Evolutionary conservation across 1,139 yeast genomes (phyloP).

Genomic region (Protomyces pachydermus): DNA sequence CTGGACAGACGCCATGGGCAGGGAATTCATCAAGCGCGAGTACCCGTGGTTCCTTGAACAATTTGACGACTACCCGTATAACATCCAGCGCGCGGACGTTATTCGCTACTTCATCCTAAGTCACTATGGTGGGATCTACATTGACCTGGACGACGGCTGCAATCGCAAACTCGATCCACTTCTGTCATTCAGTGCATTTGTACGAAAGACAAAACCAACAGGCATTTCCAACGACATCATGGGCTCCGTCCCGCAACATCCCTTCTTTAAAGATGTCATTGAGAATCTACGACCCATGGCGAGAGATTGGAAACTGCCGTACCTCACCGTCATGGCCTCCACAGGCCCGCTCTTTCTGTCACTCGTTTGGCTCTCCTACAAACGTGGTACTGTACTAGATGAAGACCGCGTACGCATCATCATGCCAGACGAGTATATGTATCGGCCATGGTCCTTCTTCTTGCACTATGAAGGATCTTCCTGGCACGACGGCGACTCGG

Average conservation of each 20-base stretch:
- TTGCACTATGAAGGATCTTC: constrained; percentile 34
- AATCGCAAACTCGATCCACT: constrained; percentile 70
- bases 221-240: constrained; percentile 90
- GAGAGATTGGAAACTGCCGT: constrained; percentile 70
- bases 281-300: constrained; percentile 56
- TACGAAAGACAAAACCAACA: constrained; percentile 80
- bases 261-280: constrained; percentile 70
- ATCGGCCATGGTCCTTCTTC: constrained; percentile 33
- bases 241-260: constrained; percentile 85
- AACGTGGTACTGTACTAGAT: constrained; percentile 30
- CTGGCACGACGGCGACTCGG: constrained; percentile 36
- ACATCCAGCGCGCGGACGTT: constrained; percentile 89
- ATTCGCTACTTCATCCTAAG: constrained; percentile 77
- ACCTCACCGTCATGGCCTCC: constrained; percentile 85
- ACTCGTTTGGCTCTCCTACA: constrained; percentile 78
- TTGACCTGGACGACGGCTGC: constrained; percentile 85
- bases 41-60: constrained; percentile 82
- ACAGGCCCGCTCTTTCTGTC: constrained; percentile 89
- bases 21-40: constrained; percentile 68
- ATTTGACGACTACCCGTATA: constrained; percentile 71
- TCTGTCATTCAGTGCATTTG: constrained; percentile 75
- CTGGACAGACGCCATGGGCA: constrained; percentile 86
- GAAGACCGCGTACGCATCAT: constrained; percentile 34
- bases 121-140: constrained; percentile 85
- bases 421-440: constrained; percentile 32